Conservation (phyloP, 306 rosid species). For the Quercus suber region DNA sequence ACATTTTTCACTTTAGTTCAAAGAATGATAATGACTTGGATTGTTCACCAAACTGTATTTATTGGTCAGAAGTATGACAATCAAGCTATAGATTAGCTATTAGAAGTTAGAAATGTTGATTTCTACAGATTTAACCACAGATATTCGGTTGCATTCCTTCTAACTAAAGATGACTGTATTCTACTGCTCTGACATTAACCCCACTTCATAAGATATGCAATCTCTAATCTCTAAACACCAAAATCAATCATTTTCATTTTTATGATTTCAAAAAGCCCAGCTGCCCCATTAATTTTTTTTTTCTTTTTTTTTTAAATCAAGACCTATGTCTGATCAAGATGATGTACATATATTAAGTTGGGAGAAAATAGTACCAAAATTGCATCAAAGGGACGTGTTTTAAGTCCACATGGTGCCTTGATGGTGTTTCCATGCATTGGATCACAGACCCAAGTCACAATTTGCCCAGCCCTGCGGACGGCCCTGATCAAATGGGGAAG, state of each 20-base stretch:
- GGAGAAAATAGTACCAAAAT: constrained; percentile 46
- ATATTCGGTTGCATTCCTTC: not conserved
- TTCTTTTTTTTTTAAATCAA: not conserved
- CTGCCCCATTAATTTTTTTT: not conserved
- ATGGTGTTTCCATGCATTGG: constrained; percentile 86
- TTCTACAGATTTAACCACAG: not conserved
- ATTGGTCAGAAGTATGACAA: not conserved
- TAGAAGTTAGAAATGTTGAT: not conserved
- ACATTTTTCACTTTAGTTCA: not conserved
- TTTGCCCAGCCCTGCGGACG: constrained; percentile 69
- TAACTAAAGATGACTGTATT: not conserved
- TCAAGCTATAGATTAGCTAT: not conserved
- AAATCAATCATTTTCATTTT: not conserved
- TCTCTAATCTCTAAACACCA: not conserved
- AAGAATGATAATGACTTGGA: not conserved
- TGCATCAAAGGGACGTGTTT: constrained; percentile 73
- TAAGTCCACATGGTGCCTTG: constrained; percentile 73
- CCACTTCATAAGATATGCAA: not conserved
- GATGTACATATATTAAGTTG: not conserved
- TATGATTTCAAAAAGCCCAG: not conserved
- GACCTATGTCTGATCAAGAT: not conserved
- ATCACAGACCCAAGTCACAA: constrained; percentile 78
- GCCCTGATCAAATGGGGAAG: constrained; percentile 76
- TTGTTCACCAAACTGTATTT: not conserved
- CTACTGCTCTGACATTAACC: not conserved